phyloP scores from a whole-genome alignment of 805 yeast genomes.

The Yamadazyma insecticola region DNA sequence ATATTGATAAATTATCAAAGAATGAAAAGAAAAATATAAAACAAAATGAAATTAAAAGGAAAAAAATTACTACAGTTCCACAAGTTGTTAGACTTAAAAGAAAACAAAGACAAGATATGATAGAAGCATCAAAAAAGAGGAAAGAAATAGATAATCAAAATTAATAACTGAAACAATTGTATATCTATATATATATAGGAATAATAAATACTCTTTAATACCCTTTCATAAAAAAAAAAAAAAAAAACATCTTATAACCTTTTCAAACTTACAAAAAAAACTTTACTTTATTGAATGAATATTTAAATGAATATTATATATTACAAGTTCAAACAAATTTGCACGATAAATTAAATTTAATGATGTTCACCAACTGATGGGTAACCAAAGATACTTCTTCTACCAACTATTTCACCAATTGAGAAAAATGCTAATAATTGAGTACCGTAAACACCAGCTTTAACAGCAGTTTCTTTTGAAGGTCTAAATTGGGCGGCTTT shows the following conservation, averaged over 20 bases:
- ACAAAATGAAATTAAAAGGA: conserved; percentile 56
- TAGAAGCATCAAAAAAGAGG: conserved; percentile 66
- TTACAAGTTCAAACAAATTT: neutral
- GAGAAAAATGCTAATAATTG: conserved; percentile 91
- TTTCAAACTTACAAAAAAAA: neutral
- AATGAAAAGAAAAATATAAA: conserved; percentile 60
- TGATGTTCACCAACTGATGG: conserved; percentile 55
- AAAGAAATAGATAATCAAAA: conserved; percentile 22
- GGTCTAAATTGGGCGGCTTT: conserved; percentile 42
- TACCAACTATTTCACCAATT: conserved; percentile 93
- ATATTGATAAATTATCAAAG: conserved; percentile 59
- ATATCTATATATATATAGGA: neutral
- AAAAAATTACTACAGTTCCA: conserved; percentile 82
- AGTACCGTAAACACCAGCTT: conserved; percentile 69
- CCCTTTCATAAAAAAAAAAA: neutral
- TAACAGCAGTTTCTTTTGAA: conserved; percentile 53
- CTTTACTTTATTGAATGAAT: no score
- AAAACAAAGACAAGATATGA: conserved; percentile 63
- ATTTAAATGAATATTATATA: neutral
- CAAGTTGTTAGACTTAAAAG: conserved; percentile 59
- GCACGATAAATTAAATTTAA: conserved; percentile 2
- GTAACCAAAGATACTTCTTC: conserved; percentile 91
- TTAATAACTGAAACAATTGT: neutral
- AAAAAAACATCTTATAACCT: neutral
- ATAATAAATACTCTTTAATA: neutral